Evolutionary conservation across 768 basidiomycete species (phyloP).

Genomic region (Lactarius deliciosus): DNA sequence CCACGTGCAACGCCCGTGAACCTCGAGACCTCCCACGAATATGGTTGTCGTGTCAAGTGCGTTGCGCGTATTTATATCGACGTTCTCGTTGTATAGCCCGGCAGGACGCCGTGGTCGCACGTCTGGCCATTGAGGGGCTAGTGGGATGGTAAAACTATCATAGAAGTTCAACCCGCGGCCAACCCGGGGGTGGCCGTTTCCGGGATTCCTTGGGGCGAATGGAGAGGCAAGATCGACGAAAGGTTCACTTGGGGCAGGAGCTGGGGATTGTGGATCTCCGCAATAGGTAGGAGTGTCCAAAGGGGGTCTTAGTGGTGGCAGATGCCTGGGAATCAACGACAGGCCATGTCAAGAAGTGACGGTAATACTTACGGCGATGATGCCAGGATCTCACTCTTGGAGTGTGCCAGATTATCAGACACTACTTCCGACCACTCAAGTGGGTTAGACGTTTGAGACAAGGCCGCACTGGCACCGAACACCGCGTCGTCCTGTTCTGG

Average conservation of each 20-base stretch:
- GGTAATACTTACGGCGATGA: constrained; percentile 12
- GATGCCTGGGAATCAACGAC: neutral
- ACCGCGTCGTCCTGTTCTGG: neutral
- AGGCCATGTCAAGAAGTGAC: neutral
- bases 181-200: constrained; percentile 45
- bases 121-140: constrained; percentile 19
- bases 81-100: constrained; percentile 18
- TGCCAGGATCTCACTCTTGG: neutral
- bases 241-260: constrained; percentile 14
- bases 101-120: neutral
- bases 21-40: constrained; percentile 76
- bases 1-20: constrained; percentile 64
- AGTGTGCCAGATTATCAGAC: neutral
- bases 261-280: neutral
- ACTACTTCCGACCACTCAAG: constrained; percentile 12
- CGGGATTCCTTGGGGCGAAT: constrained; percentile 32
- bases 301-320: constrained; percentile 2
- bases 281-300: neutral
- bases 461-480: neutral
- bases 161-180: constrained; percentile 50
- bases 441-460: constrained; percentile 3
- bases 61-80: constrained; percentile 33
- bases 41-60: constrained; percentile 65
- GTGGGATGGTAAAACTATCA: constrained; percentile 48
- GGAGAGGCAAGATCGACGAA: constrained; percentile 30